phyloP scores from a whole-genome alignment of 306 rosid genomes.

The Sphenostylis stenocarpa region DNA sequence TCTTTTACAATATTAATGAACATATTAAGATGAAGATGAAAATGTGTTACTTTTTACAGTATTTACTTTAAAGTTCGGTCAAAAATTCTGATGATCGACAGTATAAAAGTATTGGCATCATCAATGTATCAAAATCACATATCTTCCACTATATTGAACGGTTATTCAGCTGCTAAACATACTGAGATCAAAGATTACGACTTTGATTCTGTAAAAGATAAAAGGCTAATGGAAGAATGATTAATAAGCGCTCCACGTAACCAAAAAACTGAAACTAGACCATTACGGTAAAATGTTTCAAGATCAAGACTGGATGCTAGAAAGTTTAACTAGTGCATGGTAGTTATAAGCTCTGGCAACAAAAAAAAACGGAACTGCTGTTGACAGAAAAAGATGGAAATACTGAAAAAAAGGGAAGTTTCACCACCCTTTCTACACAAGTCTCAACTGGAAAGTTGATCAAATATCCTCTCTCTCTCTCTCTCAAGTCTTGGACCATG shows the following conservation, averaged over 20 bases:
- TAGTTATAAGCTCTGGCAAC: conserved; percentile 41
- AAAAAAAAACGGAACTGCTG: conserved; percentile 47
- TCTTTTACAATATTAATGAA: background rate
- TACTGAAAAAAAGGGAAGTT: conserved; percentile 54
- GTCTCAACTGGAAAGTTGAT: conserved; percentile 46
- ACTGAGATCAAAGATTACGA: background rate
- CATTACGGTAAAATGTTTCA: conserved; percentile 28
- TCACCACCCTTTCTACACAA: conserved; percentile 56
- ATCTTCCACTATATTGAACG: background rate
- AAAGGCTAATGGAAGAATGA: background rate
- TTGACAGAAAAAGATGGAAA: conserved; percentile 46
- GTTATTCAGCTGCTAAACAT: background rate
- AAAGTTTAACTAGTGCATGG: conserved; percentile 60
- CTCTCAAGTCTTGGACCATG: conserved; percentile 16
- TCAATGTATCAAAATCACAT: background rate
- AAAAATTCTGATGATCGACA: background rate
- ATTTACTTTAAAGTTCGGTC: background rate
- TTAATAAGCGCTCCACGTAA: conserved; percentile 19
- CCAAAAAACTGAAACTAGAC: conserved; percentile 26
- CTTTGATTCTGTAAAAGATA: background rate
- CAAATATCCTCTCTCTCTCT: conserved; percentile 28
- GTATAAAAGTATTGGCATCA: background rate
- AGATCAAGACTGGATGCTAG: conserved; percentile 51
- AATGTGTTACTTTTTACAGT: background rate
- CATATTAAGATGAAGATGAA: background rate